These are phyloP conservation scores for Serpula lacrymans DNA, from an alignment of 768 basidiomycete genomes.

Conservation along the genomic window DNA sequence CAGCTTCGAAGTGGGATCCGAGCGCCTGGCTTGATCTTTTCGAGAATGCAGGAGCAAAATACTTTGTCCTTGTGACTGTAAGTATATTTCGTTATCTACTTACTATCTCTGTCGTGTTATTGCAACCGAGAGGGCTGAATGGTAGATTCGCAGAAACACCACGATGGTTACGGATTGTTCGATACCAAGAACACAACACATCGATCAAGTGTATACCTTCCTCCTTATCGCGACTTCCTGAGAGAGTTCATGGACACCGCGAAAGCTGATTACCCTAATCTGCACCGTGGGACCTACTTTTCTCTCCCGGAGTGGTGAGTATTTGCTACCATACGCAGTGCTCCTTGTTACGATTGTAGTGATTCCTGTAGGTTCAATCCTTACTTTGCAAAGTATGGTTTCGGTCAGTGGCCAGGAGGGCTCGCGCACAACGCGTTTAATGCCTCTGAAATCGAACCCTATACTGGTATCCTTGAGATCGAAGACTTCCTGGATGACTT, in stretches of 20 bases:
- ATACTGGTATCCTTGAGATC: conserved; percentile 49
- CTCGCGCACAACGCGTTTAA: conserved; percentile 52
- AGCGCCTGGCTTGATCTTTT: conserved; percentile 54
- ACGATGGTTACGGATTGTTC: conserved; percentile 57
- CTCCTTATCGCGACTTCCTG: conserved; percentile 50
- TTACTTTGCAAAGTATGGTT: conserved; percentile 48
- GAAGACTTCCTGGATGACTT: conserved; percentile 50
- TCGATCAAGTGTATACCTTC: conserved; percentile 44
- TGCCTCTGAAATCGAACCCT: conserved; percentile 45
- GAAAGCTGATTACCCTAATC: conserved; percentile 43
- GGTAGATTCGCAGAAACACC: conserved; percentile 45
- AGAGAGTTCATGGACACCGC: conserved; percentile 48
- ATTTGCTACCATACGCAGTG: neutral
- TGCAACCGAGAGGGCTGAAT: neutral
- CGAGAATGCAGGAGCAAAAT: conserved; percentile 55
- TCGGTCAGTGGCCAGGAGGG: conserved; percentile 48
- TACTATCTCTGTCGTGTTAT: neutral
- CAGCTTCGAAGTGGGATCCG: conserved; percentile 50
- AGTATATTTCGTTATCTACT: conserved; percentile 9
- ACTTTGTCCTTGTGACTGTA: conserved; percentile 56
- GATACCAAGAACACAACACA: conserved; percentile 53
- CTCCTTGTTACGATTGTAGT: neutral
- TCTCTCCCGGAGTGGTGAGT: conserved; percentile 52
- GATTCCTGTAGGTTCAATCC: conserved; percentile 50
- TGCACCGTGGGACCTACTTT: conserved; percentile 58